A percentile compares a stretch with the other conserved stretches of the same genome.
These are phyloP conservation scores for Yamadazyma sp. DNA, from an alignment of 1,139 yeast genomes.

Conservation along the genomic window DNA sequence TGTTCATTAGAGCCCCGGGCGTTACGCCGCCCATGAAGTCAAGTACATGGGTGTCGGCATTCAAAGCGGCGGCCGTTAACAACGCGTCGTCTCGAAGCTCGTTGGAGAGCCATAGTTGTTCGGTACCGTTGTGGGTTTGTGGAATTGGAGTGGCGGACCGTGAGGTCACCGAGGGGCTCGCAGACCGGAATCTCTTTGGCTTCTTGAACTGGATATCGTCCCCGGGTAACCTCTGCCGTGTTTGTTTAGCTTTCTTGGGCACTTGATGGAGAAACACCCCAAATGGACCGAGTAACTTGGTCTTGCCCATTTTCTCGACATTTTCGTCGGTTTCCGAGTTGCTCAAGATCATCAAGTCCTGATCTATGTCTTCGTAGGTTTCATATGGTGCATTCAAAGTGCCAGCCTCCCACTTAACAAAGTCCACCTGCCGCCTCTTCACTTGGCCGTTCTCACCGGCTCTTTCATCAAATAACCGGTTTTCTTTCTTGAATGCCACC, in stretches of 20 bases:
- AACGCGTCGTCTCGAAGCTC: constrained; percentile 72
- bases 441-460: constrained; percentile 24
- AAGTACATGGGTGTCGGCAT: constrained; percentile 59
- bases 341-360: constrained; percentile 63
- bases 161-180: constrained; percentile 1
- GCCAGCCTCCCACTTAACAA: constrained; percentile 60
- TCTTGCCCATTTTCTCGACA: constrained; percentile 38
- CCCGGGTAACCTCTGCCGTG: not conserved
- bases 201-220: not conserved
- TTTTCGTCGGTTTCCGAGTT: constrained; percentile 44
- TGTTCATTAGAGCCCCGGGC: constrained; percentile 16
- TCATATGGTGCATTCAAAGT: constrained; percentile 49
- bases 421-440: constrained; percentile 74
- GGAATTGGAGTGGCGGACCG: not conserved
- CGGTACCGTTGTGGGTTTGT: constrained; percentile 22
- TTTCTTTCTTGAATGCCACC: constrained; percentile 16
- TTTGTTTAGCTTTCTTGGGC: not conserved
- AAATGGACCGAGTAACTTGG: constrained; percentile 74
- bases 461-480: constrained; percentile 17
- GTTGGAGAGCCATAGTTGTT: constrained; percentile 62
- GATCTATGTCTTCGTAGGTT: constrained; percentile 81
- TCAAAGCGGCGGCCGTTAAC: constrained; percentile 70
- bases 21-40: constrained; percentile 47
- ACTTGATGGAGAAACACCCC: constrained; percentile 60
- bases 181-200: not conserved